These are phyloP conservation scores for Solanum pinnatisectum DNA, from an alignment of 257 asterid species.

Conservation along the genomic window DNA sequence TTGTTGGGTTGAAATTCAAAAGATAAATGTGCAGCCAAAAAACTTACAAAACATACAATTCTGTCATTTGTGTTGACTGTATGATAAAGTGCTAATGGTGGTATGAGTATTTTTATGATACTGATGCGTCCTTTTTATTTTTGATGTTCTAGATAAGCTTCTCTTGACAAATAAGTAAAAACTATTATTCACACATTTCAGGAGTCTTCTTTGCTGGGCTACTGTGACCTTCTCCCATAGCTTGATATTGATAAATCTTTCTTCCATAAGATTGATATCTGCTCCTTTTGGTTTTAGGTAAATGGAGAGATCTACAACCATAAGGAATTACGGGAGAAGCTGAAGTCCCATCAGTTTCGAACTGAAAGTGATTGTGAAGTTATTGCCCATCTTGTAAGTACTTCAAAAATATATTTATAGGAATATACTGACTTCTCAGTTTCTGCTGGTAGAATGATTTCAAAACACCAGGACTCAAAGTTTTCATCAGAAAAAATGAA, in stretches of 20 bases:
- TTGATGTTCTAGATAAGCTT: not conserved
- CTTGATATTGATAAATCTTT: not conserved
- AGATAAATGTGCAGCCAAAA: not conserved
- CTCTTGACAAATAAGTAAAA: not conserved
- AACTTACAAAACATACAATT: not conserved
- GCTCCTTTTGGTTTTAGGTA: conserved; percentile 41
- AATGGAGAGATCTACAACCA: conserved; percentile 99
- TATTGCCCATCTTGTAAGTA: conserved; percentile 92
- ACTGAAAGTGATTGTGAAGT: conserved; percentile 99
- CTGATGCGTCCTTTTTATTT: not conserved
- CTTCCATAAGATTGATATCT: conserved; percentile 2
- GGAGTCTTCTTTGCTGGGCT: not conserved
- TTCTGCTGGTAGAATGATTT: not conserved
- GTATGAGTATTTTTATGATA: not conserved
- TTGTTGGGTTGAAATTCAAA: not conserved
- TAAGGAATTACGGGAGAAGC: conserved; percentile 53
- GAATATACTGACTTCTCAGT: not conserved
- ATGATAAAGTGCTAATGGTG: not conserved
- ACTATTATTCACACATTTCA: not conserved
- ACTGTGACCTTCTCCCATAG: not conserved
- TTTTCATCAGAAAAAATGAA: not conserved
- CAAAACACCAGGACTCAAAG: not conserved
- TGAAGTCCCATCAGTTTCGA: conserved; percentile 68
- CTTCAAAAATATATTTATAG: not conserved
- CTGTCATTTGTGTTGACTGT: not conserved